phyloP scores from a whole-genome alignment of 1,284 basidiomycete genomes.

The Apiotrichum laibachii region DNA sequence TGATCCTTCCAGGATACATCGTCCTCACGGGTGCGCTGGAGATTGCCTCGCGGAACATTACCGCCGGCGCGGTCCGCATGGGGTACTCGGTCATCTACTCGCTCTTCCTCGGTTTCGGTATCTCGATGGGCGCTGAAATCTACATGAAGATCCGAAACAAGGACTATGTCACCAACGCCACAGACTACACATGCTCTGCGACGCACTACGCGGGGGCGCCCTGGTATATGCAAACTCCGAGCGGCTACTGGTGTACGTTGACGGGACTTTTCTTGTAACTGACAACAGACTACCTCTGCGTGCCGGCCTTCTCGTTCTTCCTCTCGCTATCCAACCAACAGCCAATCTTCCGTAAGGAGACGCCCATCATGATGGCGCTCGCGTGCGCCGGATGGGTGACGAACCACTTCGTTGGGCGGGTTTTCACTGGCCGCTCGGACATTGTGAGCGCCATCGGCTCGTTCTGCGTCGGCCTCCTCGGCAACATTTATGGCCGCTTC shows the following conservation, averaged over 20 bases:
- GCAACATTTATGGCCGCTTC: slow-evolving; percentile 79
- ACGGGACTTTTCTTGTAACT: no score
- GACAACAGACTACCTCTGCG: slow-evolving; percentile 67
- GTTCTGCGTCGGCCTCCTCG: slow-evolving; percentile 76
- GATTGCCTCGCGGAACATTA: slow-evolving; percentile 67
- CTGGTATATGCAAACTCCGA: slow-evolving; percentile 52
- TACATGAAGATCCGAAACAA: slow-evolving; percentile 60
- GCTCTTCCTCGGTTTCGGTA: slow-evolving; percentile 77
- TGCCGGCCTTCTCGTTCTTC: slow-evolving; percentile 71
- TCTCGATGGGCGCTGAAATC: slow-evolving; percentile 70
- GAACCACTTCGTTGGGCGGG: slow-evolving; percentile 67
- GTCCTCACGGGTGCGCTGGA: slow-evolving; percentile 78
- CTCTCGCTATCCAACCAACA: slow-evolving; percentile 75
- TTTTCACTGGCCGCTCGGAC: slow-evolving; percentile 68
- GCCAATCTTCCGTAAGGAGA: slow-evolving; percentile 67
- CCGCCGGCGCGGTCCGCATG: slow-evolving; percentile 78
- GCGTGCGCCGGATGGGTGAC: slow-evolving; percentile 71
- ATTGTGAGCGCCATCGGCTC: slow-evolving; percentile 71
- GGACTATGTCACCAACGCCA: slow-evolving; percentile 55
- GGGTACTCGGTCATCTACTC: slow-evolving; percentile 64
- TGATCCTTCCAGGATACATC: slow-evolving; percentile 81
- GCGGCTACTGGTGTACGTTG: slow-evolving; percentile 53
- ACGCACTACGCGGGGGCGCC: slow-evolving; percentile 58
- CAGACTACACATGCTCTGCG: slow-evolving; percentile 61
- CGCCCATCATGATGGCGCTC: slow-evolving; percentile 64